A percentile compares a stretch with the other conserved stretches of the same genome.
Evolutionary conservation across 306 rosid genomes (phyloP).

Genomic region (Spatholobus suberectus): DNA sequence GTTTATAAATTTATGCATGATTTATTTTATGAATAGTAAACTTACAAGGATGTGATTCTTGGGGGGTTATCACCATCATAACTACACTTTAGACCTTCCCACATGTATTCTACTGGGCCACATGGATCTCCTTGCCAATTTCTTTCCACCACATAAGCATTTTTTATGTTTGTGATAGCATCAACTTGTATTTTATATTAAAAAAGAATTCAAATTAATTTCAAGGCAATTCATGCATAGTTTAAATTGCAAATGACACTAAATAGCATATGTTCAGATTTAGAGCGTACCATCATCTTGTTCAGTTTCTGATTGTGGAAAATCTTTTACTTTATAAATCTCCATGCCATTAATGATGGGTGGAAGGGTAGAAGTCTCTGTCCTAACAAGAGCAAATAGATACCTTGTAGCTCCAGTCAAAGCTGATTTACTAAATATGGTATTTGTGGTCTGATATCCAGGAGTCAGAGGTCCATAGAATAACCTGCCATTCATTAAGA

Average conservation of each 20-base stretch:
- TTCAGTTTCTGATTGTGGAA: constrained; percentile 42
- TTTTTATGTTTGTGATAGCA: constrained; percentile 61
- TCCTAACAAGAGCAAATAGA: background rate
- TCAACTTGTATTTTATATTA: constrained; percentile 45
- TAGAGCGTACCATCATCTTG: constrained; percentile 46
- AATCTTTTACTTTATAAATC: constrained; percentile 17
- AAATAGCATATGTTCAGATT: background rate
- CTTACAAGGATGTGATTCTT: constrained; percentile 65
- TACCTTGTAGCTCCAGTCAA: background rate
- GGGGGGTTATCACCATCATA: constrained; percentile 27
- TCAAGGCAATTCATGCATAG: background rate
- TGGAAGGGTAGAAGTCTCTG: constrained; percentile 48
- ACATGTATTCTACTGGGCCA: constrained; percentile 46
- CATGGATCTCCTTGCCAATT: constrained; percentile 79
- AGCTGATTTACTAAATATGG: background rate
- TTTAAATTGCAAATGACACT: constrained; percentile 15
- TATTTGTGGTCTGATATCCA: fast-evolving
- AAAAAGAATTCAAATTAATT: background rate
- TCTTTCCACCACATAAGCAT: constrained; percentile 47
- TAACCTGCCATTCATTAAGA: background rate
- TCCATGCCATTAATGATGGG: constrained; percentile 56
- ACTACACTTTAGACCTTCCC: constrained; percentile 66
- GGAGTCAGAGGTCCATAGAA: constrained; percentile 33
- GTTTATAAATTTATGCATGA: background rate
- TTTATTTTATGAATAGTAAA: background rate